phyloP scores from a whole-genome alignment of 306 rosid genomes.

The Cyclanthera cordifolia region DNA sequence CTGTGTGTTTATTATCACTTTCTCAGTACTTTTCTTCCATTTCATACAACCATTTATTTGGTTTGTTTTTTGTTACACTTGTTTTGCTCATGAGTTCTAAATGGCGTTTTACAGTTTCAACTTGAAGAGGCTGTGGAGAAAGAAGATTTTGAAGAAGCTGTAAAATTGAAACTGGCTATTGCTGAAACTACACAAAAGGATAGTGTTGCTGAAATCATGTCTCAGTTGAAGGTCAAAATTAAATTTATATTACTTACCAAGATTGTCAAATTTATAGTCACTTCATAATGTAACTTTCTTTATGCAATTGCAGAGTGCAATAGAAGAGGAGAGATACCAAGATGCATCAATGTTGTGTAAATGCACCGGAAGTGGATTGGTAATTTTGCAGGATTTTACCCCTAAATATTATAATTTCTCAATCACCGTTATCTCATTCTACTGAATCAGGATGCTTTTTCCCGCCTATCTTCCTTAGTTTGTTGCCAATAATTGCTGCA shows the following conservation, averaged over 20 bases:
- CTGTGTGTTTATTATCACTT: too few relatives aligned
- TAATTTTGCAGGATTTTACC: constrained; percentile 22
- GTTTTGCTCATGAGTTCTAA: background rate
- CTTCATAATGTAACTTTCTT: background rate
- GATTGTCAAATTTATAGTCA: background rate
- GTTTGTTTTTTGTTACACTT: background rate
- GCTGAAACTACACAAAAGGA: constrained; percentile 76
- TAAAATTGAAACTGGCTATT: constrained; percentile 57
- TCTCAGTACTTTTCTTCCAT: background rate
- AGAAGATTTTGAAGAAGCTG: constrained; percentile 83
- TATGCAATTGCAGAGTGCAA: constrained; percentile 48
- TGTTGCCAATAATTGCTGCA: background rate
- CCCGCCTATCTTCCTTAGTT: background rate
- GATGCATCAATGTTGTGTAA: constrained; percentile 82
- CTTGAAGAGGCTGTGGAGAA: constrained; percentile 95
- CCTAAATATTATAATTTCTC: background rate
- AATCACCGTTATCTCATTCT: background rate
- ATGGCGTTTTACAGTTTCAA: constrained; percentile 49
- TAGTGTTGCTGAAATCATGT: constrained; percentile 69
- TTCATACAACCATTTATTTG: background rate
- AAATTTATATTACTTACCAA: background rate
- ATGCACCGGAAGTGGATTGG: constrained; percentile 96
- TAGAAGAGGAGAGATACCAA: constrained; percentile 80
- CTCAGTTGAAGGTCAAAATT: constrained; percentile 56
- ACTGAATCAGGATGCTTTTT: constrained; percentile 6